A percentile compares a stretch with the other conserved stretches of the same genome.
These are phyloP conservation scores for Calvatia gigantea DNA, from an alignment of 768 basidiomycete genomes.

Conservation along the genomic window DNA sequence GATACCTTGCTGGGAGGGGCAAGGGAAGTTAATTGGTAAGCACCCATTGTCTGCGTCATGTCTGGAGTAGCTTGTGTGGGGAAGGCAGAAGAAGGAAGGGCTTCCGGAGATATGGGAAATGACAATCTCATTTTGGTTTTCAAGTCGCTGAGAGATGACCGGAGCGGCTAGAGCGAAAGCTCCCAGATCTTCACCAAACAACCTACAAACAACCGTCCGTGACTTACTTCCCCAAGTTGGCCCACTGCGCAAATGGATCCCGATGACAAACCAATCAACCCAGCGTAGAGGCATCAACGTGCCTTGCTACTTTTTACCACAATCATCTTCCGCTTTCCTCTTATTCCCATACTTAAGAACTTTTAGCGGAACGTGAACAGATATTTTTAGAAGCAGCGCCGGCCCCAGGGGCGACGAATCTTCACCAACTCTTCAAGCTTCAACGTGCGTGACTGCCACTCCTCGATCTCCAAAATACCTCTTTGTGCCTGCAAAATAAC, in stretches of 20 bases:
- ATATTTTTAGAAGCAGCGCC: slow-evolving; percentile 16
- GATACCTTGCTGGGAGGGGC: slow-evolving; percentile 4
- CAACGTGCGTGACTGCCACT: too few relatives aligned
- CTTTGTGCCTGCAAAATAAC: too few relatives aligned
- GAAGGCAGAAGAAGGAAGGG: background rate
- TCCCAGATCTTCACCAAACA: too few relatives aligned
- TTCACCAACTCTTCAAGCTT: too few relatives aligned
- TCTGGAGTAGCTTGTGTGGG: background rate
- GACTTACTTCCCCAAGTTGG: slow-evolving; percentile 35
- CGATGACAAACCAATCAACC: background rate
- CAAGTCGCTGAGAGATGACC: slow-evolving; percentile 6
- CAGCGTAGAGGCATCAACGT: slow-evolving; percentile 12
- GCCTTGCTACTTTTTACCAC: slow-evolving; percentile 53
- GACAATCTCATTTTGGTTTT: too few relatives aligned
- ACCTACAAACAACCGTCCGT: too few relatives aligned
- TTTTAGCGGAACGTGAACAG: background rate
- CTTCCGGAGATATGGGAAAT: slow-evolving; percentile 7
- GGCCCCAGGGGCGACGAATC: too few relatives aligned
- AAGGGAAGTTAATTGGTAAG: slow-evolving; percentile 8
- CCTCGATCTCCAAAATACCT: too few relatives aligned
- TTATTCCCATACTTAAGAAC: slow-evolving; percentile 34
- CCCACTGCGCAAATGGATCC: slow-evolving; percentile 28
- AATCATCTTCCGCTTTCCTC: slow-evolving; percentile 51
- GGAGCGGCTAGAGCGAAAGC: slow-evolving; percentile 1
- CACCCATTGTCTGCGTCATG: slow-evolving; percentile 4